Conservation (phyloP, 208 protist species). For the Wallacemonas sp. region DNA sequence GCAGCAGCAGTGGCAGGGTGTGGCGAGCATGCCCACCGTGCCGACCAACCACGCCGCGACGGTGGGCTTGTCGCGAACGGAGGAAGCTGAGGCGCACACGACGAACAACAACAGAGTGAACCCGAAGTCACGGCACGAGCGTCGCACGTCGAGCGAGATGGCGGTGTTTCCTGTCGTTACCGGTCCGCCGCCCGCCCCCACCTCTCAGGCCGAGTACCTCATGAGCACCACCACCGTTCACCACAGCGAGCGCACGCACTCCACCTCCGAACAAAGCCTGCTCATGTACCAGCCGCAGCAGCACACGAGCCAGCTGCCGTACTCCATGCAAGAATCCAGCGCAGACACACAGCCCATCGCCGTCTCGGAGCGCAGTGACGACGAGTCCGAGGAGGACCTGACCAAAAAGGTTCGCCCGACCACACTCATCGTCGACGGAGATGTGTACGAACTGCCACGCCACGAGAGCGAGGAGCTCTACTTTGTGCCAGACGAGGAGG, state of each 20-base stretch:
- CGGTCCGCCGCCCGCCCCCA: neutral
- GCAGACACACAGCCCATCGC: slow-evolving; percentile 49
- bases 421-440: slow-evolving; percentile 33
- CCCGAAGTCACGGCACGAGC: neutral
- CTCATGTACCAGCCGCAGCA: neutral
- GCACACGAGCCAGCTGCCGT: neutral
- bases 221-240: slow-evolving; percentile 5
- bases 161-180: neutral
- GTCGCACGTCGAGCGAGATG: neutral
- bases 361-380: slow-evolving; percentile 34
- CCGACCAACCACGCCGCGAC: slow-evolving; percentile 4
- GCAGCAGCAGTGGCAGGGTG: neutral
- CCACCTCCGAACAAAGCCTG: neutral
- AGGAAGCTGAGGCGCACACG: neutral
- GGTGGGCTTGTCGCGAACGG: neutral
- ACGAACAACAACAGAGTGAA: neutral
- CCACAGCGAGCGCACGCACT: slow-evolving; percentile 3
- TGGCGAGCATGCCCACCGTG: neutral
- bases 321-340: slow-evolving; percentile 16
- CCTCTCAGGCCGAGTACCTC: neutral
- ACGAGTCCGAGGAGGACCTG: slow-evolving; percentile 32
- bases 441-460: slow-evolving; percentile 24
- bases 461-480: slow-evolving; percentile 20
- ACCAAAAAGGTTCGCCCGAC: slow-evolving; percentile 35
- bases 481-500: slow-evolving; percentile 20